Base-by-base conservation (phyloP, 2,329 filamentous ascomycete species). In the Penicillium janthinellum region DNA sequence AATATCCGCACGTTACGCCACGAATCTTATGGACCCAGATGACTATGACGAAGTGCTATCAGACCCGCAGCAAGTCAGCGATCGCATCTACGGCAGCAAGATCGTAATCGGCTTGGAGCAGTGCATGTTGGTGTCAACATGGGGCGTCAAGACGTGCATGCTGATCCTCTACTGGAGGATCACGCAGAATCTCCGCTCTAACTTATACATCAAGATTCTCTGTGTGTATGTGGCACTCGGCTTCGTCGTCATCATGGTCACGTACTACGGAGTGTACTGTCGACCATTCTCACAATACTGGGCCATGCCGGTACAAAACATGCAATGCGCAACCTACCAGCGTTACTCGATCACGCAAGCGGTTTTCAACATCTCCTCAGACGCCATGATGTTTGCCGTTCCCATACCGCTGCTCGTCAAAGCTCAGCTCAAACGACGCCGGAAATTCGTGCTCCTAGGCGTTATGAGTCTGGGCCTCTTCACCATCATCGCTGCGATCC, bases 61-160 rank as follows among this genome's bases (percentile, higher is more conserved):
- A 10, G 63, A 78, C 20, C 71, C 76, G 11, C 56, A 75, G 14
- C 77, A 83, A 53, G 75, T 82, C 28, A 54, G 70, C 3, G 66
- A 72, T 22, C 74, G 81, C n/a, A 74, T 82, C 5, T 73, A 74
- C 54, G 81, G 81, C 12, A 81, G 79, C 57, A 82, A 83, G 55
- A 74, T 82, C n/a, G 79, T 81, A 15, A 72, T 83, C 38, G 77
- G 77, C 0, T 71, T 81, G 7, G 81, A 83, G 58, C 79, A 82
- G 61, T 81, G 78, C 72, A 82, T 83, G 73, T 71, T 81, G 37
- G 57, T 75, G 15, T 79, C 78, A 3, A 80, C 80, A 14, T 84
- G 82, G 82, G 70, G 78, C 5, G 76, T 82, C 51, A 85, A 84
- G 64, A 73, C 78, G 25, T 83, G 81, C 65, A 75, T 84, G 66